phyloP scores from a whole-genome alignment of 2,329 filamentous ascomycete genomes.

The Penicillium brasilianum region DNA sequence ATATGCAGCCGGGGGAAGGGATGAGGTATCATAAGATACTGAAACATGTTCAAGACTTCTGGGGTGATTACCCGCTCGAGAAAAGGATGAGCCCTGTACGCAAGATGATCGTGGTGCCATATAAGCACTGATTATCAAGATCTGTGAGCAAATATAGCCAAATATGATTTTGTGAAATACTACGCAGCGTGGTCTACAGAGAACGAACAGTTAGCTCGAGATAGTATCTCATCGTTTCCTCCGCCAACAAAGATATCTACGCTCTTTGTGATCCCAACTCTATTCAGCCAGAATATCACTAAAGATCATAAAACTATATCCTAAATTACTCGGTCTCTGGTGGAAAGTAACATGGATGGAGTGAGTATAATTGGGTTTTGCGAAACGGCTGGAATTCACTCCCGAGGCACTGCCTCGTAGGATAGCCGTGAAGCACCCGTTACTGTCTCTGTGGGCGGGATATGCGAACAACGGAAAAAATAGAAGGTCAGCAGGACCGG shows the following conservation, averaged over 20 bases:
- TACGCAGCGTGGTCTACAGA: not conserved
- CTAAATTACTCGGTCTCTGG: not conserved
- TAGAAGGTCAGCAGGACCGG: not conserved
- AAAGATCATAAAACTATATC: not conserved
- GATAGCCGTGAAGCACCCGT: not conserved
- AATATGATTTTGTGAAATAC: not conserved
- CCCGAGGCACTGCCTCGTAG: not conserved
- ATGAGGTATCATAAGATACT: slow-evolving; percentile 1
- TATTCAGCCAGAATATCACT: not conserved
- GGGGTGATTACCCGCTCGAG: slow-evolving; percentile 1
- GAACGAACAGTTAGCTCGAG: not conserved
- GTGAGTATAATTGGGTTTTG: not conserved
- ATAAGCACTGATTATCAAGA: slow-evolving; percentile 1
- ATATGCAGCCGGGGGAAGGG: not conserved
- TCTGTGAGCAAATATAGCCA: not conserved
- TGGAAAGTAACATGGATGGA: not conserved
- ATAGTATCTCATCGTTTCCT: not conserved
- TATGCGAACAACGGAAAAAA: not conserved
- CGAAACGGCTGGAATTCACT: not conserved
- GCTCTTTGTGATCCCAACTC: not conserved
- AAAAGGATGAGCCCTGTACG: not conserved
- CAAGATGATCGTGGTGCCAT: not conserved
- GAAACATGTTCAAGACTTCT: not conserved
- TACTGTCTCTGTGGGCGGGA: not conserved
- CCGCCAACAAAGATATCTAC: not conserved